Evolutionary conservation across 1,284 basidiomycete genomes (phyloP).

Genomic region (Rugosomyces carneus): DNA sequence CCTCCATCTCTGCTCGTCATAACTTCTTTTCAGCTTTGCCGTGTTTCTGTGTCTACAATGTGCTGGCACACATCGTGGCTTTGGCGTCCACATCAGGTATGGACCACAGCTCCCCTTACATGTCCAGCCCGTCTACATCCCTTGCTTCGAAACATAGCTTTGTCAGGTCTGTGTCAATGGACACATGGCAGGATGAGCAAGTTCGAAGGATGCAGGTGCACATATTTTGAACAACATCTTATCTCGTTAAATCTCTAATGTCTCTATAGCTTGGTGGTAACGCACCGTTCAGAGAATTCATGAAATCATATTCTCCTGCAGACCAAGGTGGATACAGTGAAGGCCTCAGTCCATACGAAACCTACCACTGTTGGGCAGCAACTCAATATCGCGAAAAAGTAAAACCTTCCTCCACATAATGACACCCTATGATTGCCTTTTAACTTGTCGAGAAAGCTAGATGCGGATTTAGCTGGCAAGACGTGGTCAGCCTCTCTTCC

Average conservation of each 20-base stretch:
- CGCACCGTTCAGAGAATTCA: conserved; percentile 70
- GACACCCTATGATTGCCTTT: conserved; percentile 9
- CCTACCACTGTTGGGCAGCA: conserved; percentile 90
- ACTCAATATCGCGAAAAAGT: conserved; percentile 90
- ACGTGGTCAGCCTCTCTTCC: conserved; percentile 68
- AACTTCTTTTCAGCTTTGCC: conserved; percentile 52
- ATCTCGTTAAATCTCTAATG: background rate
- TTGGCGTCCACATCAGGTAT: conserved; percentile 80
- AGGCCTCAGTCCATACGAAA: conserved; percentile 66
- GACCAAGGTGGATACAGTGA: conserved; percentile 74
- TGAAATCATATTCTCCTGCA: conserved; percentile 64
- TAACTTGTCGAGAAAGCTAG: conserved; percentile 43
- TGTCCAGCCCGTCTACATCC: background rate
- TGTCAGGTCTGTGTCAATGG: conserved; percentile 91
- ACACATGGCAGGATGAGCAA: conserved; percentile 91
- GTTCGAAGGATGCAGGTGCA: conserved; percentile 82
- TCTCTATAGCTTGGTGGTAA: conserved; percentile 75
- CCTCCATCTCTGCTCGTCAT: conserved; percentile 6
- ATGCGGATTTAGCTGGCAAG: conserved; percentile 62
- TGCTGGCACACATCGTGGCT: conserved; percentile 83
- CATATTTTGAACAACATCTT: background rate
- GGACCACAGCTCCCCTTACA: conserved; percentile 24
- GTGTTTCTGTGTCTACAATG: conserved; percentile 90
- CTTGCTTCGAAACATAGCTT: conserved; percentile 48
- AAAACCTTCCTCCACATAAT: conserved; percentile 13